A percentile compares a stretch with the other conserved stretches of the same genome.
Evolutionary conservation across 2,329 filamentous ascomycete species (phyloP).

Genomic region (Alternaria dauci): DNA sequence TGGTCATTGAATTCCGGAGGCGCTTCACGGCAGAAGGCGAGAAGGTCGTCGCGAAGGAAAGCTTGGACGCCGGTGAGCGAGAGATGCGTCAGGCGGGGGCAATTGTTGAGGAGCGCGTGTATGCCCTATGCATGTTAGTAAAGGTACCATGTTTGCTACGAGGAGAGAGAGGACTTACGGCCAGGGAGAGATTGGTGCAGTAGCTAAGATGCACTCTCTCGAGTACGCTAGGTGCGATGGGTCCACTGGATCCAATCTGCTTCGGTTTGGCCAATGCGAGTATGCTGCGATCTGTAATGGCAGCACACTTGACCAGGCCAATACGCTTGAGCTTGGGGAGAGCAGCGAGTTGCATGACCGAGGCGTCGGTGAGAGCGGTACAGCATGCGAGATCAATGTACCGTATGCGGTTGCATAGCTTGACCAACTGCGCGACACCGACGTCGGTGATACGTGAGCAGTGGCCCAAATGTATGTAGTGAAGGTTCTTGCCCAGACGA

Average conservation of each 20-base stretch:
- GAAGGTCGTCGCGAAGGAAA: constrained; percentile 85
- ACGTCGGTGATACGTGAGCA: constrained; percentile 90
- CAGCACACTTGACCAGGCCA: constrained; percentile 90
- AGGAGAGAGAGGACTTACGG: constrained; percentile 63
- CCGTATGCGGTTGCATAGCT: constrained; percentile 87
- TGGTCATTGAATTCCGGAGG: constrained; percentile 95
- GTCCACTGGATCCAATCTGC: constrained; percentile 61
- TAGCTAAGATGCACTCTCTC: constrained; percentile 97
- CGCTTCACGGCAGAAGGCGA: constrained; percentile 84
- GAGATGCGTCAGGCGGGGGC: constrained; percentile 89
- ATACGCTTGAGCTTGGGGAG: constrained; percentile 95
- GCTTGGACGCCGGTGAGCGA: constrained; percentile 93
- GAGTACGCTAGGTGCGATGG: constrained; percentile 70
- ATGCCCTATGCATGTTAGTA: constrained; percentile 72
- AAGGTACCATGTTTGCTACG: background rate
- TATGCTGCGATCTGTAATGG: constrained; percentile 90
- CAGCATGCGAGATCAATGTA: constrained; percentile 99
- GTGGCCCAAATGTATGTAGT: constrained; percentile 95
- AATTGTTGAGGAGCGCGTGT: constrained; percentile 85
- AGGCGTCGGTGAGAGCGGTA: constrained; percentile 83
- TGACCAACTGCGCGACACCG: constrained; percentile 84
- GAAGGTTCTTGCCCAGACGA: constrained; percentile 90
- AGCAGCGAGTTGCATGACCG: constrained; percentile 81
- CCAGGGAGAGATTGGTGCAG: constrained; percentile 82
- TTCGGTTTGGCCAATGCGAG: constrained; percentile 79